A percentile compares a stretch with the other conserved stretches of the same genome.
phyloP scores from a whole-genome alignment of 768 basidiomycete genomes.

The Paxillus ammoniavirescens region DNA sequence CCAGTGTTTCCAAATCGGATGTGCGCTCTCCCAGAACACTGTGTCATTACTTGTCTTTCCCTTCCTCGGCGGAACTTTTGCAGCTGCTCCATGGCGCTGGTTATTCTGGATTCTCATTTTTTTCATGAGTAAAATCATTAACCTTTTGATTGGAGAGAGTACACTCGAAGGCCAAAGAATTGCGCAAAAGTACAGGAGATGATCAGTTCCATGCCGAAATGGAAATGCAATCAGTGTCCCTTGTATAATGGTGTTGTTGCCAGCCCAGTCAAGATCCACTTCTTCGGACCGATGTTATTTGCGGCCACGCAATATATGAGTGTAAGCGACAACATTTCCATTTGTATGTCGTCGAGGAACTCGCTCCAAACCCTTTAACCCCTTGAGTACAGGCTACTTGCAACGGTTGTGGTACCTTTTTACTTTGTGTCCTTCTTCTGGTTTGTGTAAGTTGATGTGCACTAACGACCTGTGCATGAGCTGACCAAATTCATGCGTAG shows the following conservation, averaged over 20 bases:
- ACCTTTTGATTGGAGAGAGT: background rate
- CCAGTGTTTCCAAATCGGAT: too few species aligned
- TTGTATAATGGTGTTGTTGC: slow-evolving; percentile 45
- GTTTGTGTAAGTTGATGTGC: too few species aligned
- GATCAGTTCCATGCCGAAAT: slow-evolving; percentile 49
- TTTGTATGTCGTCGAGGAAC: too few species aligned
- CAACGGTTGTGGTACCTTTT: too few species aligned
- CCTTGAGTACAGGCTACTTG: too few species aligned
- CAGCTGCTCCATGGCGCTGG: slow-evolving; percentile 72
- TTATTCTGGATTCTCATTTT: slow-evolving; percentile 63
- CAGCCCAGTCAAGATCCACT: slow-evolving; percentile 62
- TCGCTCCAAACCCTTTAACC: too few species aligned
- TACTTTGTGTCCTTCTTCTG: too few species aligned
- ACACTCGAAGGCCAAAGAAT: slow-evolving; percentile 38
- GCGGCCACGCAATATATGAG: too few species aligned
- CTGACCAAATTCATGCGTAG: too few species aligned
- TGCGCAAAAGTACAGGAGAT: slow-evolving; percentile 54
- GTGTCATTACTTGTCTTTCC: slow-evolving; percentile 63
- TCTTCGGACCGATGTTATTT: slow-evolving; percentile 65
- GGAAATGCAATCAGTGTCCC: slow-evolving; percentile 40
- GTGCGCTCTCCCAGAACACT: slow-evolving; percentile 54
- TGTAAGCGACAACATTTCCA: too few species aligned
- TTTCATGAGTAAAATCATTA: slow-evolving; percentile 40
- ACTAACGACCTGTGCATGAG: too few species aligned
- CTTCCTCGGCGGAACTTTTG: slow-evolving; percentile 67